These are phyloP conservation scores for Pleurotus salmoneostramineus DNA, from an alignment of 768 basidiomycete genomes.

Conservation along the genomic window DNA sequence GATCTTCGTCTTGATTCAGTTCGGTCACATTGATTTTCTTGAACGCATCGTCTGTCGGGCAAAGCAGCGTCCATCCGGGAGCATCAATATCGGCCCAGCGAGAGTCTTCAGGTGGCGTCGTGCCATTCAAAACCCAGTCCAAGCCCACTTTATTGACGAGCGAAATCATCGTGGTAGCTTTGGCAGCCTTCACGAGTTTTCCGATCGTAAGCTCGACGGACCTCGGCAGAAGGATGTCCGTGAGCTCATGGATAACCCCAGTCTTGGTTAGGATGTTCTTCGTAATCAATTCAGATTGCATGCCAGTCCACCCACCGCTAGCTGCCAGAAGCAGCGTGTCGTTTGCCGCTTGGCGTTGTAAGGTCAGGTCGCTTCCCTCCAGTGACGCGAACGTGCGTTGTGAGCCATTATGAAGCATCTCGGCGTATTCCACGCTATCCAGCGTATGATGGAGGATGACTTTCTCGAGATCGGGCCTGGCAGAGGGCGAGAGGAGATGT, in stretches of 20 bases:
- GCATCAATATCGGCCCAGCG: conserved; percentile 52
- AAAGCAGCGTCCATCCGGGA: conserved; percentile 81
- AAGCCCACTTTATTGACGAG: conserved; percentile 82
- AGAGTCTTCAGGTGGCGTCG: conserved; percentile 67
- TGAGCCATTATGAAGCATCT: conserved; percentile 56
- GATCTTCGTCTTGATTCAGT: conserved; percentile 53
- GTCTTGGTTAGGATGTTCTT: conserved; percentile 77
- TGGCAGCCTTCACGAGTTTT: conserved; percentile 89
- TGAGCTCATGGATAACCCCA: conserved; percentile 88
- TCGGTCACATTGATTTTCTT: conserved; percentile 78
- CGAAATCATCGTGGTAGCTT: conserved; percentile 84
- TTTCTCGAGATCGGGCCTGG: conserved; percentile 75
- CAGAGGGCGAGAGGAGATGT: conserved; percentile 77
- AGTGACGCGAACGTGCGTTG: conserved; percentile 75
- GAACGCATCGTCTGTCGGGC: conserved; percentile 92
- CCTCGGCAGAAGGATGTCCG: conserved; percentile 82
- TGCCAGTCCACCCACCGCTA: conserved; percentile 77
- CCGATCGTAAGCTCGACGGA: conserved; percentile 81
- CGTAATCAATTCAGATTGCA: conserved; percentile 56
- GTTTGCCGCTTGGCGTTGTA: conserved; percentile 50
- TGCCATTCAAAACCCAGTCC: conserved; percentile 89
- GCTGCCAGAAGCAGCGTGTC: conserved; percentile 52
- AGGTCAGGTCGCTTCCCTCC: conserved; percentile 78
- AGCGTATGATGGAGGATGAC: conserved; percentile 89
- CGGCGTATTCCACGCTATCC: conserved; percentile 68